Evolutionary conservation across 768 basidiomycete species (phyloP).

Genomic region (Suillus decipiens): DNA sequence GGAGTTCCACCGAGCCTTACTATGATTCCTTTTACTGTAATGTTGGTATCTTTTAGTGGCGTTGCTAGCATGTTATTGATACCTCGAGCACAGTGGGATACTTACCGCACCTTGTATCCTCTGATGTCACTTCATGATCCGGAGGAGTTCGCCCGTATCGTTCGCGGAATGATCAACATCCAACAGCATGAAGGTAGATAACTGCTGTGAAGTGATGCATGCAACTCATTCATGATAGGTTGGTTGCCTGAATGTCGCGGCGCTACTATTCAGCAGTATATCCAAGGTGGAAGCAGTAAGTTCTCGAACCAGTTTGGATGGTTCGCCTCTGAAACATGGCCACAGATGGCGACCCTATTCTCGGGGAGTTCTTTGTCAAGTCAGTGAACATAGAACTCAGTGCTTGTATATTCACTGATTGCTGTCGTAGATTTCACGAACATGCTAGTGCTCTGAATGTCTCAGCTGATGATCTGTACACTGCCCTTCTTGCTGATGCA

Average conservation of each 20-base stretch:
- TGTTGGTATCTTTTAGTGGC: conserved; percentile 34
- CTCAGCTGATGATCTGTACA: conserved; percentile 51
- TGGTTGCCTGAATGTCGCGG: conserved; percentile 70
- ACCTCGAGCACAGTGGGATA: conserved; percentile 53
- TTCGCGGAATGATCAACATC: conserved; percentile 67
- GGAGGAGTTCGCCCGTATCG: conserved; percentile 55
- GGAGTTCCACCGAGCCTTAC: conserved; percentile 66
- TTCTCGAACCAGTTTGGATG: conserved; percentile 12
- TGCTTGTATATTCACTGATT: neutral
- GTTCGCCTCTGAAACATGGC: neutral
- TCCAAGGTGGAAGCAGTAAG: conserved; percentile 66
- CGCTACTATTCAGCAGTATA: conserved; percentile 50
- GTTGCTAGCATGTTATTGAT: neutral
- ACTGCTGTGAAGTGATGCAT: neutral
- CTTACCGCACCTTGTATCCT: conserved; percentile 61
- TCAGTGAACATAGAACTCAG: conserved; percentile 24
- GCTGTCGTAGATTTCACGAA: conserved; percentile 45
- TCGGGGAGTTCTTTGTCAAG: conserved; percentile 69
- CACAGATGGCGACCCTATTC: conserved; percentile 62
- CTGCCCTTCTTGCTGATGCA: conserved; percentile 58
- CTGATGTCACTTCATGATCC: conserved; percentile 68
- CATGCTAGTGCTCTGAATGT: conserved; percentile 51
- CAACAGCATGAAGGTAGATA: conserved; percentile 61
- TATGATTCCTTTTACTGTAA: conserved; percentile 72
- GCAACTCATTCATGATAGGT: conserved; percentile 35